Base-by-base conservation (phyloP, 164 flowering plant genomes). In the Chimonanthus praecox region DNA sequence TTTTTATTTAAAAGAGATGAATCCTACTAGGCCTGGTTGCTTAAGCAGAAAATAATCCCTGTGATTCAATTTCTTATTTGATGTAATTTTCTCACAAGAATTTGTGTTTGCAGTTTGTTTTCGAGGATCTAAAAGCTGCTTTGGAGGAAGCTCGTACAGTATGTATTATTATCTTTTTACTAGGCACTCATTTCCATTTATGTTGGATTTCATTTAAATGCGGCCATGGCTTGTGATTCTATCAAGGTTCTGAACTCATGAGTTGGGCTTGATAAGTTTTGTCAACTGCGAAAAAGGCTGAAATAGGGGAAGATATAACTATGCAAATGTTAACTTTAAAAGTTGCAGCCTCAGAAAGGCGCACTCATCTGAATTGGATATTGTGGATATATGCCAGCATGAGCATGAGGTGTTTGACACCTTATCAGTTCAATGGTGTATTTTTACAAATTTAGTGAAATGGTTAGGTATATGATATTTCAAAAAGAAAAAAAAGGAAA, bases 121-220 rank as follows among this genome's bases (percentile, higher is more conserved):
- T 86, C 79, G 84, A 92, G 74, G 98, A 96, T 82, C 89, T 87
- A 43, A 94, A 87, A 83, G 94, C 94, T 71, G 94, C 99, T 79
- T 77, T 96, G 69, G 99, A 96, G 79, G 99, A 96, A 87, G 97
- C 99, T 79, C 88, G 85, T 72, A 77, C 54, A 88, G 99, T 96
- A 89, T 49, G 75, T 16, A 15, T 11, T 4, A 16, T 62, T 15
- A 2, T 20, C 16, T 49, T 10, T 49, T 7, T 54, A 13, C 4
- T 54, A 5, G 60, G 60, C 16, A 11, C 11, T 54, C 60, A 11
- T 33, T 13, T 54, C 16, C 15, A 54, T 54, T 54, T 54, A 11
- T 54, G 11, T 13, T 13, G 60, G 11, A 11, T n/a, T 54, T 54
- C 60, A 13, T 11, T 54, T 54, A 9, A 10, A 54, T 54, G n/a